Percentiles rank a stretch among this genome's conserved stretches.
phyloP scores from a whole-genome alignment of 768 basidiomycete species.

The Suillus plorans region DNA sequence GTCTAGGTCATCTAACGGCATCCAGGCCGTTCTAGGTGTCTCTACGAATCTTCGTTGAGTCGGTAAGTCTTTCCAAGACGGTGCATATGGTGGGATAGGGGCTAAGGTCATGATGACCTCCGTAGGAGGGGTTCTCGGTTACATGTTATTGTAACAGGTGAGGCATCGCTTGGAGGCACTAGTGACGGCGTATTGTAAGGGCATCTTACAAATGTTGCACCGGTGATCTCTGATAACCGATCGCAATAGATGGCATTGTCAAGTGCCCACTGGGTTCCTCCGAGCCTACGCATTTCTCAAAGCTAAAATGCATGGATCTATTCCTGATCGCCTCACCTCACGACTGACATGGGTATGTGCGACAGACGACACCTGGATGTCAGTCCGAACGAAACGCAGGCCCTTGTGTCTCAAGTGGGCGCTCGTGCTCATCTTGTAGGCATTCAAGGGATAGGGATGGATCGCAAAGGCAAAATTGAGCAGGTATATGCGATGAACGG shows the following conservation, averaged over 20 bases:
- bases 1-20: too few relatives aligned
- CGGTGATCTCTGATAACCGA: conserved; percentile 13
- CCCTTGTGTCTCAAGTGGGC: conserved; percentile 51
- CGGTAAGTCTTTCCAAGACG: too few relatives aligned
- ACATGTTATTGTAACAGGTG: too few relatives aligned
- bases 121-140: too few relatives aligned
- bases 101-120: too few relatives aligned
- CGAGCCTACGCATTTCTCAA: conserved; percentile 59
- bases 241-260: conserved; percentile 59
- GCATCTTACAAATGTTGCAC: neutral
- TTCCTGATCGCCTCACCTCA: neutral
- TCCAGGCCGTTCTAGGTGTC: too few relatives aligned
- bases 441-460: conserved; percentile 44
- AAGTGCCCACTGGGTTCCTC: conserved; percentile 64
- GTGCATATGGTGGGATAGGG: too few relatives aligned
- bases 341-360: conserved; percentile 14
- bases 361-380: conserved; percentile 55
- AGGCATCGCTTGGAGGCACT: conserved; percentile 72
- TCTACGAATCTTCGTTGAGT: too few relatives aligned
- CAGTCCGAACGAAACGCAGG: conserved; percentile 44
- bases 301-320: conserved; percentile 50
- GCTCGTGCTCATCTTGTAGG: conserved; percentile 52
- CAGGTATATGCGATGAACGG: conserved; percentile 49
- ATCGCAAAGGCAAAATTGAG: conserved; percentile 52
- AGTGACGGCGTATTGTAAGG: conserved; percentile 66